A percentile compares a stretch with the other conserved stretches of the same genome.
Conservation (phyloP, 2,329 filamentous ascomycete species). For the Colletotrichum liaoningense region DNA sequence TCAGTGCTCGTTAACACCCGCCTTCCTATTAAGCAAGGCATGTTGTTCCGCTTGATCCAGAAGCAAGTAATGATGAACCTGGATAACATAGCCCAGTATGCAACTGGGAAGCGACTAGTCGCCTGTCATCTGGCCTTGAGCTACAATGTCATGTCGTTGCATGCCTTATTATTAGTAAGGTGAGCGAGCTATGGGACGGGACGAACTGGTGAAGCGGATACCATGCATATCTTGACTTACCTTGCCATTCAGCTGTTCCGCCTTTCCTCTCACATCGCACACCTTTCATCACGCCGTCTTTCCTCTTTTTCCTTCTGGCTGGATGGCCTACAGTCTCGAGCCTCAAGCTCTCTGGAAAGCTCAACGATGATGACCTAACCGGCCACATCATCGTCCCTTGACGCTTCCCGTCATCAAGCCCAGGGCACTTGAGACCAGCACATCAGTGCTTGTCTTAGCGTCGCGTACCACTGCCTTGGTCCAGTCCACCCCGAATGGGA, state of each 20-base stretch:
- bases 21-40: not conserved
- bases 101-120: not conserved
- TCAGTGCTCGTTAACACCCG: not conserved
- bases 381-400: not conserved
- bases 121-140: not conserved
- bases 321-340: not conserved
- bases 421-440: slow-evolving; percentile 4
- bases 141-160: not conserved
- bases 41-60: not conserved
- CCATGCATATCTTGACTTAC: slow-evolving; percentile 1
- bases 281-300: not conserved
- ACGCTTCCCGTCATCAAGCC: not conserved
- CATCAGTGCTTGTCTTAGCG: slow-evolving; percentile 9
- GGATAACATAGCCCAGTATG: not conserved
- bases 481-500: not conserved
- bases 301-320: not conserved
- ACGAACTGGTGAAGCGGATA: slow-evolving; percentile 14
- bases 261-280: not conserved
- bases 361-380: not conserved
- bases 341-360: not conserved
- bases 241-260: not conserved
- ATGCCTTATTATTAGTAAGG: not conserved
- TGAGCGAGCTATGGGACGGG: slow-evolving; percentile 13
- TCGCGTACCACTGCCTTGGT: not conserved
- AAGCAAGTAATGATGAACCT: not conserved